These are phyloP conservation scores for Phytophthora niederhauseri DNA, from an alignment of 352 stramenopile genomes.

Conservation along the genomic window DNA sequence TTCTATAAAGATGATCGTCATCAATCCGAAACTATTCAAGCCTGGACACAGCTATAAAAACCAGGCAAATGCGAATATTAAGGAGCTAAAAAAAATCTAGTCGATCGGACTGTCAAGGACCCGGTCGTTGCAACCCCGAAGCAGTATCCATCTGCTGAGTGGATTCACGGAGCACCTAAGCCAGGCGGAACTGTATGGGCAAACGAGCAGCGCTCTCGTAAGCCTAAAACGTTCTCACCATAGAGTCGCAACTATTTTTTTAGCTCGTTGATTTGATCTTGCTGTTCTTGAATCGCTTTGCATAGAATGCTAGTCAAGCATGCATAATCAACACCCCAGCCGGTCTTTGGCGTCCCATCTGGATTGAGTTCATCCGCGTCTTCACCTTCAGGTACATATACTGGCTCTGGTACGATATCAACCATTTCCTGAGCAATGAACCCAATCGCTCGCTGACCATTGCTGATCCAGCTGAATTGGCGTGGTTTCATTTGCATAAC, in stretches of 20 bases:
- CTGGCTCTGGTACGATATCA: too few species aligned
- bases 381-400: too few species aligned
- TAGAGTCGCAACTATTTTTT: neutral
- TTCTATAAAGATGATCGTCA: neutral
- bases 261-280: too few species aligned
- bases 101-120: neutral
- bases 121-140: neutral
- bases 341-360: too few species aligned
- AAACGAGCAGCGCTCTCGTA: neutral
- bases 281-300: too few species aligned
- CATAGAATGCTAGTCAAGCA: too few species aligned
- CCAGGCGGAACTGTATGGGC: neutral
- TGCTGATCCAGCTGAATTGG: neutral
- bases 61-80: neutral
- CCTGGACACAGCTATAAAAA: neutral
- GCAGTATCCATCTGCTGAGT: neutral
- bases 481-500: neutral
- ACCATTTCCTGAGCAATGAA: conserved; percentile 3
- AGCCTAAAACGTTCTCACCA: neutral
- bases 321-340: too few species aligned
- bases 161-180: neutral
- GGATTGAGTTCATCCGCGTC: too few species aligned
- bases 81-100: neutral
- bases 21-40: neutral
- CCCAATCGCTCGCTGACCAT: neutral